Evolutionary conservation across 2,329 filamentous ascomycete species (phyloP).

Genomic region (Colletotrichum tabaci): DNA sequence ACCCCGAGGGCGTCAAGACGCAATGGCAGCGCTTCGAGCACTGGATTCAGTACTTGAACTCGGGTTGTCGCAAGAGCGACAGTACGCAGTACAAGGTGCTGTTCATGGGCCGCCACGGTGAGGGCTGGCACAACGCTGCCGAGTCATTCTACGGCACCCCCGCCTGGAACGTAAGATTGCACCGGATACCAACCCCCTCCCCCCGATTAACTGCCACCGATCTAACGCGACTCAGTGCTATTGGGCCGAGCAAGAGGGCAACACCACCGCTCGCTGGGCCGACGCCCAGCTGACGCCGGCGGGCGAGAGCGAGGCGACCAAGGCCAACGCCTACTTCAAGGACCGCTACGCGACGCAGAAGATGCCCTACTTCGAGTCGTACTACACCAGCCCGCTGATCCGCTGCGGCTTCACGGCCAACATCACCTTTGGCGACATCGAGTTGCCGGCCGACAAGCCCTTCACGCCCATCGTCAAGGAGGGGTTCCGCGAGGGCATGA

Average conservation of each 20-base stretch:
- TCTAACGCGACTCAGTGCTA: constrained; percentile 65
- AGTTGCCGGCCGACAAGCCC: constrained; percentile 63
- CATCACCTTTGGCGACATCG: constrained; percentile 70
- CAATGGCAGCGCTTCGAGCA: constrained; percentile 77
- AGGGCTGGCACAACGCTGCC: constrained; percentile 76
- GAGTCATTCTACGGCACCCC: constrained; percentile 77
- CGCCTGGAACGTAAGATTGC: constrained; percentile 73
- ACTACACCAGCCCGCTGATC: constrained; percentile 75
- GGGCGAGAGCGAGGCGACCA: constrained; percentile 70
- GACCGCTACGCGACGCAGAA: constrained; percentile 65
- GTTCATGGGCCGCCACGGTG: constrained; percentile 78
- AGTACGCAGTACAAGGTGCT: constrained; percentile 75
- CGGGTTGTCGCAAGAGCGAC: constrained; percentile 51
- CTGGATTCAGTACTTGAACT: constrained; percentile 71
- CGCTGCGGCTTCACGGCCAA: constrained; percentile 76
- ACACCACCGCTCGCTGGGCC: constrained; percentile 73
- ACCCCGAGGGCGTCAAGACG: constrained; percentile 60
- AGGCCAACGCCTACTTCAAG: constrained; percentile 73
- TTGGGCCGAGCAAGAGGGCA: constrained; percentile 76
- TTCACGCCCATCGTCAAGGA: constrained; percentile 77
- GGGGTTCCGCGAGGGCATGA: constrained; percentile 75
- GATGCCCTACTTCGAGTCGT: constrained; percentile 74
- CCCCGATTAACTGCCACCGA: background rate
- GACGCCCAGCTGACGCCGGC: constrained; percentile 73
- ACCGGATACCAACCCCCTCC: background rate